A percentile compares a stretch with the other conserved stretches of the same genome.
These are phyloP conservation scores for Colletotrichum musae DNA, from an alignment of 2,329 filamentous ascomycete species.

Conservation along the genomic window DNA sequence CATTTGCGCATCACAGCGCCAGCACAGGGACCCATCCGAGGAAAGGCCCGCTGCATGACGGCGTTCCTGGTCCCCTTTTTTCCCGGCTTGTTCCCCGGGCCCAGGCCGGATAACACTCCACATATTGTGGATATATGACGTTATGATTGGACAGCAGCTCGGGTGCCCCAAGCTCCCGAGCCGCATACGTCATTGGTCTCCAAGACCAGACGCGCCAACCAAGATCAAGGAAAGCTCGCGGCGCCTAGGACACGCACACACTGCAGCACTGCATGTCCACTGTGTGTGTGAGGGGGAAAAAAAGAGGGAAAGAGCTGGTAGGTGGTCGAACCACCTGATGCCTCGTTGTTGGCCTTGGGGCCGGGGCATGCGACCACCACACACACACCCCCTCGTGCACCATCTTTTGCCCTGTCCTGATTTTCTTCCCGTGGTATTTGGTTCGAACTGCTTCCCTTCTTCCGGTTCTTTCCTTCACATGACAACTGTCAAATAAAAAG, in stretches of 20 bases:
- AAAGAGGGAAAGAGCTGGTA: not conserved
- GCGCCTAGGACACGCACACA: not conserved
- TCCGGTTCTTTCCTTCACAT: conserved; percentile 39
- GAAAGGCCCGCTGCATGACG: conserved; percentile 8
- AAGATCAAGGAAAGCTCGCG: conserved; percentile 40
- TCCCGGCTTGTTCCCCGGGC: conserved; percentile 28
- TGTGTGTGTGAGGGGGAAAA: conserved; percentile 3
- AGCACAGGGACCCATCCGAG: conserved; percentile 22
- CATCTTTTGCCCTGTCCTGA: conserved; percentile 10
- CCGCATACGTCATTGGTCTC: conserved; percentile 41
- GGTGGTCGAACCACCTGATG: conserved; percentile 32
- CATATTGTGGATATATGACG: not conserved
- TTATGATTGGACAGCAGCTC: conserved; percentile 25
- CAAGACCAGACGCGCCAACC: conserved; percentile 28
- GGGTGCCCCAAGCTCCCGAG: conserved; percentile 40
- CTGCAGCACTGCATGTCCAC: too few relatives aligned
- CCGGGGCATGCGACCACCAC: not conserved
- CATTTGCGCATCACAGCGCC: not conserved
- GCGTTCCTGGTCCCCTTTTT: conserved; percentile 29
- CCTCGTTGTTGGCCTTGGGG: not conserved
- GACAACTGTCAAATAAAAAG: conserved; percentile 34
- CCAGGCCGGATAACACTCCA: conserved; percentile 19
- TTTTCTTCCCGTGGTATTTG: not conserved
- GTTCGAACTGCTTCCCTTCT: not conserved
- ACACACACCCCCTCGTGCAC: conserved; percentile 1